phyloP scores from a whole-genome alignment of 83 land plant genomes.

The Picea mariana region DNA sequence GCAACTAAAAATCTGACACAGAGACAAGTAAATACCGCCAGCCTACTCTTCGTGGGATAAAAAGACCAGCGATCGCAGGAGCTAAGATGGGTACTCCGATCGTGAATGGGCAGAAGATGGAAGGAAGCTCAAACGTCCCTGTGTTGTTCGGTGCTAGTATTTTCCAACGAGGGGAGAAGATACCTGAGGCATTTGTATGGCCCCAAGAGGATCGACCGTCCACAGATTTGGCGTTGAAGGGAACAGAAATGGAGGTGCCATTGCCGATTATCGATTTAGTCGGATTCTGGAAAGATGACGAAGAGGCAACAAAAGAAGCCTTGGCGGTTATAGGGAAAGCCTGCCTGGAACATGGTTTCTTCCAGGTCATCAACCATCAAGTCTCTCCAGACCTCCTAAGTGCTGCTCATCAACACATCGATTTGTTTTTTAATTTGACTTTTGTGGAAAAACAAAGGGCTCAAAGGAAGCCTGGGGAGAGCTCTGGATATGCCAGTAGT shows the following conservation, averaged over 20 bases:
- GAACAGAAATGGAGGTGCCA: constrained; percentile 32
- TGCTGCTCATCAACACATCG: constrained; percentile 30
- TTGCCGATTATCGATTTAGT: constrained; percentile 40
- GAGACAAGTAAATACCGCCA: no score
- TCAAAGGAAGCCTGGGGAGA: constrained; percentile 29
- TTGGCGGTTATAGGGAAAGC: constrained; percentile 23
- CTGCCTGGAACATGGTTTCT: constrained; percentile 50
- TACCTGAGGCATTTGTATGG: constrained; percentile 58
- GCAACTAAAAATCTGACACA: no score
- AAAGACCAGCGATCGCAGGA: no score
- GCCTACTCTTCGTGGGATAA: no score
- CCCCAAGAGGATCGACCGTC: constrained; percentile 34
- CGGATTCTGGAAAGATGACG: constrained; percentile 27
- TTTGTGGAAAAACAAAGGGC: constrained; percentile 30
- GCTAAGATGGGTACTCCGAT: no score
- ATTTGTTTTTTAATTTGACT: constrained; percentile 35
- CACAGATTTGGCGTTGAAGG: not conserved
- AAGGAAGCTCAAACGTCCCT: no score
- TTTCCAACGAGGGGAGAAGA: not conserved
- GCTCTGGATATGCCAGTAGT: constrained; percentile 58
- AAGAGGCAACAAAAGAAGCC: constrained; percentile 14
- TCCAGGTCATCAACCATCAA: constrained; percentile 63
- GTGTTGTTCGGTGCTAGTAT: no score
- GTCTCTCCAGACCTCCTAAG: constrained; percentile 31
- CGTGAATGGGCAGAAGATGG: no score